A percentile compares a stretch with the other conserved stretches of the same genome.
Conservation (phyloP, 352 stramenopile species). For the Pythium coloratum region DNA sequence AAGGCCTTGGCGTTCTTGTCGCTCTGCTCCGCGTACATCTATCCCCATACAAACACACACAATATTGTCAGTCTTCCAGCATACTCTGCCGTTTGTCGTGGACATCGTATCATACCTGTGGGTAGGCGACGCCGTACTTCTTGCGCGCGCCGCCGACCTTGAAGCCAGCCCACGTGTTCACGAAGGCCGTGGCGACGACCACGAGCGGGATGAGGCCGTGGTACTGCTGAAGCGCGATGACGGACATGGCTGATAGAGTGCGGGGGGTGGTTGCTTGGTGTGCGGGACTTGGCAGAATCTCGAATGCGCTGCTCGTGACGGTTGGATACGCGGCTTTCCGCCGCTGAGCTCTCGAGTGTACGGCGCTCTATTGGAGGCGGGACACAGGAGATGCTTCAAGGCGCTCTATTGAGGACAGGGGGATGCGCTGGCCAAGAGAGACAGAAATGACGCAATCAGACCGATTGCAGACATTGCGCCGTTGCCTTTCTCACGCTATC, state of each 20-base stretch:
- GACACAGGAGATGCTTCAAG: not conserved
- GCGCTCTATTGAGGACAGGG: not conserved
- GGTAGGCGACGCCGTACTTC: constrained; percentile 61
- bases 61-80: too few relatives aligned
- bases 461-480: too few relatives aligned
- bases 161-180: constrained; percentile 53
- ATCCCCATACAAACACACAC: not conserved
- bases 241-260: constrained; percentile 28
- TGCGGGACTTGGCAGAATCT: not conserved
- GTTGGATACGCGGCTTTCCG: constrained; percentile 2
- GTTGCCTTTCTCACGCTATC: too few relatives aligned
- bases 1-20: constrained; percentile 90
- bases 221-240: constrained; percentile 54
- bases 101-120: constrained; percentile 20
- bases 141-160: constrained; percentile 65
- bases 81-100: too few relatives aligned
- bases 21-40: constrained; percentile 88
- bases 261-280: not conserved
- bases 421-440: not conserved
- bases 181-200: constrained; percentile 53
- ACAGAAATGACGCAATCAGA: too few relatives aligned
- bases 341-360: not conserved
- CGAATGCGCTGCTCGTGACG: not conserved
- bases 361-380: not conserved
- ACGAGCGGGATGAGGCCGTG: constrained; percentile 68